Evolutionary conservation across 257 asterid species (phyloP).

Genomic region (Fraxinus excelsior): DNA sequence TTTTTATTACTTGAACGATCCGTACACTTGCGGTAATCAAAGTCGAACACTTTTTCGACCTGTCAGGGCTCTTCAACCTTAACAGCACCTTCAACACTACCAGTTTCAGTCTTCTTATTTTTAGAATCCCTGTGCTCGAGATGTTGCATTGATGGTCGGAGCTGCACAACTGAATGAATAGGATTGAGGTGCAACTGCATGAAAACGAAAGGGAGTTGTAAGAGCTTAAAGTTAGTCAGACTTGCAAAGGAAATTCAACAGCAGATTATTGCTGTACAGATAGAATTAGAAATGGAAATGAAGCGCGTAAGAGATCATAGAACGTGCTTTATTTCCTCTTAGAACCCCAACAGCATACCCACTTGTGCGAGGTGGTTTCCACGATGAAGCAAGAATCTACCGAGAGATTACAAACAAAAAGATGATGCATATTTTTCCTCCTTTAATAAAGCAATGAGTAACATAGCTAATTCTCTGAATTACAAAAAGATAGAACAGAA

Average conservation of each 20-base stretch:
- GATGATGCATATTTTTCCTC: conserved; percentile 16
- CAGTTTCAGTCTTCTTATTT: conserved; percentile 33
- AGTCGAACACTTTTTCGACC: too few species aligned
- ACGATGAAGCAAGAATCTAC: conserved; percentile 60
- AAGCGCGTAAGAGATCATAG: conserved; percentile 19
- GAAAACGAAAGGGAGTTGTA: conserved; percentile 27
- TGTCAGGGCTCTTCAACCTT: conserved; percentile 45
- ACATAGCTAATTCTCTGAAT: background rate
- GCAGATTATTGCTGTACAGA: conserved; percentile 1
- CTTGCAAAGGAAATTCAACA: conserved; percentile 11
- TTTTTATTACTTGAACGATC: too few species aligned
- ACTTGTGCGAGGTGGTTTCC: conserved; percentile 35
- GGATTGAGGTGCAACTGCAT: conserved; percentile 89
- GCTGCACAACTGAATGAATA: conserved; percentile 79
- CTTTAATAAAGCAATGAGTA: conserved; percentile 11
- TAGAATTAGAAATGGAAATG: conserved; percentile 16
- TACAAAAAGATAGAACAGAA: conserved; percentile 7
- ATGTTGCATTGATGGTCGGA: conserved; percentile 75
- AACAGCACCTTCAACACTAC: conserved; percentile 38
- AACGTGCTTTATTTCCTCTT: conserved; percentile 64
- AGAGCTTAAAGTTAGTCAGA: conserved; percentile 15
- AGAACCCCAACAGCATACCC: conserved; percentile 73
- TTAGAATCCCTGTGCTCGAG: conserved; percentile 42
- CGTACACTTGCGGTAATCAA: too few species aligned
- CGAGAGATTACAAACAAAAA: conserved; percentile 27